Evolutionary conservation across 306 rosid species (phyloP), one percentile per base, ranked within the genome.

Genomic region (Acacia crassicarpa): DNA sequence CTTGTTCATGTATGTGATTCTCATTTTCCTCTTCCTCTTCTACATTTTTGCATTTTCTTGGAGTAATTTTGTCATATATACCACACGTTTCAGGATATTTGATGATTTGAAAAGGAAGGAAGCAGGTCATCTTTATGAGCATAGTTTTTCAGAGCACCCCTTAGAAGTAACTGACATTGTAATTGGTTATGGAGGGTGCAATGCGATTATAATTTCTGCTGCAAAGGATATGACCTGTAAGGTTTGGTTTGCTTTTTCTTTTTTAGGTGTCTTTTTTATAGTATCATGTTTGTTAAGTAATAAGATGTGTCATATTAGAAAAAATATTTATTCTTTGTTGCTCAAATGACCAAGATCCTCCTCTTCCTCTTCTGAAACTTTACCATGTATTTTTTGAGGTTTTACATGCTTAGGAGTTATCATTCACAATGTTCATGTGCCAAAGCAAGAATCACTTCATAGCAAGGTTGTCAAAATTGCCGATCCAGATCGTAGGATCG

Each of bases 171-270:
- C 94, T 30, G 97, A 91, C 86, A 72, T 93, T 77, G 90, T 65
- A 20, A 83, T 81, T 27, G 98, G 98, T 58, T 80, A 78, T 85
- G 98, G 97, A 78, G 94, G 97, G 70, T 78, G 86, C 87, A 92
- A 89, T 88, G 91, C 99, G 38, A 88, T 91, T 80, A 92, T 93
- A 38, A 91, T 92, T 81, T 93, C 97, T 9, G 93, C 98, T 71
- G 90, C 94, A 49, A 84, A 83, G 86, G 99, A 96, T 83, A 85
- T 86, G 44, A 92, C 97, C 4, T 69, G 74, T 43, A 69, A 69
- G 74, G 71, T 66, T 66, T 66, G 71, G 41, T 63, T 30, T 63
- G 41, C 43, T 13, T 61, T 25, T 54, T 72, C 12, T 62, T 58
- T 58, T 20, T 3, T 23, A 9, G 61, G 74, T 68, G 38, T 53